phyloP scores from a whole-genome alignment of 139 green algal genomes.

The Chlamydomonas incerta region DNA sequence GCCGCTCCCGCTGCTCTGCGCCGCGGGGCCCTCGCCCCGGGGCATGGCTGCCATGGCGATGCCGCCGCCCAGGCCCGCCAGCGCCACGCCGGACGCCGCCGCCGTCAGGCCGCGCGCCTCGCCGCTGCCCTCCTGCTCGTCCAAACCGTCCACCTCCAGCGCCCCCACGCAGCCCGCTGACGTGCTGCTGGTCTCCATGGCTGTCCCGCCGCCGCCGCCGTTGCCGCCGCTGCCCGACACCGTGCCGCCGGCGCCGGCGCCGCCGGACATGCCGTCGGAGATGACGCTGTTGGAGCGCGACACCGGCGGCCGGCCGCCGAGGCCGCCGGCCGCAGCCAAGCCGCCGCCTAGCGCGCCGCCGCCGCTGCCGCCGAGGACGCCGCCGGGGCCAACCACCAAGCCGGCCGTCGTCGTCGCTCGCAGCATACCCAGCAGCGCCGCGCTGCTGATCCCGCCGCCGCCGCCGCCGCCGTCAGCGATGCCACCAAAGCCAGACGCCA shows the following conservation, averaged over 20 bases:
- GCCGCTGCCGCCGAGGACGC: no score
- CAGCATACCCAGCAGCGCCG: background rate
- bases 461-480: no score
- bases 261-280: constrained; percentile 7
- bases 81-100: no score
- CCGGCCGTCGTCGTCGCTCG: background rate
- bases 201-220: background rate
- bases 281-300: background rate
- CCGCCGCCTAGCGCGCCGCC: background rate
- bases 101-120: no score
- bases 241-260: background rate
- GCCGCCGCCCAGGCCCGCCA: no score
- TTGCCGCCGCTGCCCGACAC: background rate
- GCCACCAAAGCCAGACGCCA: no score
- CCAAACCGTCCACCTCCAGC: background rate
- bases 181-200: constrained; percentile 23
- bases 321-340: background rate
- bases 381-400: background rate
- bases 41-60: no score
- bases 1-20: background rate
- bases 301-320: background rate
- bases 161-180: background rate
- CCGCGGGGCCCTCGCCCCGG: no score
- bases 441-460: no score
- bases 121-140: no score